Percentiles rank a stretch among this genome's conserved stretches.
Conservation (phyloP, 345 rosid genomes). For the Populus nigra region DNA sequence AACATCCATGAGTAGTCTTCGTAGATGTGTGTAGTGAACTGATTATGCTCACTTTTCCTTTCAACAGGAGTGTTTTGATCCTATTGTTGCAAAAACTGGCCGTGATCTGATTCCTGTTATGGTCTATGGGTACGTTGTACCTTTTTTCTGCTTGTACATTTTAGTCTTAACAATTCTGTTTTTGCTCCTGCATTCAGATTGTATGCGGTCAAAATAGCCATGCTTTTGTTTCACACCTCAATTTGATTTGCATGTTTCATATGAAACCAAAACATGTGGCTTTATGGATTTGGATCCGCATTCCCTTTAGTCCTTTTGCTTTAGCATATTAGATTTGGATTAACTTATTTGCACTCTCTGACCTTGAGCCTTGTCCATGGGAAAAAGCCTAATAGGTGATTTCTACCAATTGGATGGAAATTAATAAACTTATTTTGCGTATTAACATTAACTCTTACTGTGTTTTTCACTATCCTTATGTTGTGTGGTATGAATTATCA, state of each 20-base stretch:
- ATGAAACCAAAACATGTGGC: no score
- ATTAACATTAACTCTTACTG: background rate
- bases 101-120: constrained; percentile 97
- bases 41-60: constrained; percentile 14
- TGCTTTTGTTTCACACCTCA: no score
- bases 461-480: background rate
- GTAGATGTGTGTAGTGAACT: background rate
- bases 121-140: constrained; percentile 76
- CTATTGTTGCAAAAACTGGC: constrained; percentile 79
- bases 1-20: background rate
- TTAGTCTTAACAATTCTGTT: background rate
- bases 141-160: background rate
- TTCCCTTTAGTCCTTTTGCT: no score
- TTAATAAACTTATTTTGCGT: background rate
- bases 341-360: no score
- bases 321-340: no score
- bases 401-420: background rate
- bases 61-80: constrained; percentile 92
- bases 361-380: no score
- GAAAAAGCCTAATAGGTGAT: background rate
- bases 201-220: no score
- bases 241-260: no score
- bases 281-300: no score
- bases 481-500: background rate
- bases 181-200: no score